These are phyloP conservation scores for Sclerotiophoma versabilis DNA, from an alignment of 2,329 filamentous ascomycete genomes.

Conservation along the genomic window DNA sequence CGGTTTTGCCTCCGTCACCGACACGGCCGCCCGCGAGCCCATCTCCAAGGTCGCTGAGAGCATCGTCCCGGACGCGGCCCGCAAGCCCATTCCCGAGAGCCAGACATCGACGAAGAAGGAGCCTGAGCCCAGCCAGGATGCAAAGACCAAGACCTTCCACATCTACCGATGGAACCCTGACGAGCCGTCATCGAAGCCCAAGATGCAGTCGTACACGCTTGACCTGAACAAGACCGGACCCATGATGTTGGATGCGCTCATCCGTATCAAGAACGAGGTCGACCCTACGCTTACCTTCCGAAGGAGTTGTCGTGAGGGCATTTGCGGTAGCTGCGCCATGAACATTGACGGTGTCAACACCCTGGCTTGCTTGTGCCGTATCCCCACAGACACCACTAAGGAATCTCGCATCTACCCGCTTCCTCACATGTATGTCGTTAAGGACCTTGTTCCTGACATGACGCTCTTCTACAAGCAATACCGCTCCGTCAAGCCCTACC, in stretches of 20 bases:
- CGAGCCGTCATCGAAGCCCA: constrained; percentile 87
- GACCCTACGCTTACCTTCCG: constrained; percentile 97
- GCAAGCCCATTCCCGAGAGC: constrained; percentile 52
- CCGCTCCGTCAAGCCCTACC: constrained; percentile 99
- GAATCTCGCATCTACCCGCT: constrained; percentile 97
- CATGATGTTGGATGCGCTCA: constrained; percentile 96
- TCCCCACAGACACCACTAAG: constrained; percentile 79
- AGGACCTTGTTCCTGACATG: constrained; percentile 96
- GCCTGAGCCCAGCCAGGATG: constrained; percentile 62
- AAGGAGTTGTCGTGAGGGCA: constrained; percentile 95
- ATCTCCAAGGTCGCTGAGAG: constrained; percentile 42
- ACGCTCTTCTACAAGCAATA: constrained; percentile 99
- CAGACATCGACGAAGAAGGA: constrained; percentile 69
- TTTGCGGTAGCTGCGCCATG: constrained; percentile 99
- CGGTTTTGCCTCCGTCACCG: constrained; percentile 49
- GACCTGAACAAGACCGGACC: constrained; percentile 99
- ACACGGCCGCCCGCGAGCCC: constrained; percentile 42
- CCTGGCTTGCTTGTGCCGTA: constrained; percentile 94
- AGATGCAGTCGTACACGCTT: constrained; percentile 92
- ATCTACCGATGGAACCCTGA: constrained; percentile 99
- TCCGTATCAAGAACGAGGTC: constrained; percentile 98
- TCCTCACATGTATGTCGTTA: constrained; percentile 98
- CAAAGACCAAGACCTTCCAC: constrained; percentile 90
- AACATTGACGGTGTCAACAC: constrained; percentile 99
- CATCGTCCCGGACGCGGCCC: constrained; percentile 36